These are phyloP conservation scores for Uncinocarpus reesii DNA, from an alignment of 2,329 filamentous ascomycete genomes.

Conservation along the genomic window DNA sequence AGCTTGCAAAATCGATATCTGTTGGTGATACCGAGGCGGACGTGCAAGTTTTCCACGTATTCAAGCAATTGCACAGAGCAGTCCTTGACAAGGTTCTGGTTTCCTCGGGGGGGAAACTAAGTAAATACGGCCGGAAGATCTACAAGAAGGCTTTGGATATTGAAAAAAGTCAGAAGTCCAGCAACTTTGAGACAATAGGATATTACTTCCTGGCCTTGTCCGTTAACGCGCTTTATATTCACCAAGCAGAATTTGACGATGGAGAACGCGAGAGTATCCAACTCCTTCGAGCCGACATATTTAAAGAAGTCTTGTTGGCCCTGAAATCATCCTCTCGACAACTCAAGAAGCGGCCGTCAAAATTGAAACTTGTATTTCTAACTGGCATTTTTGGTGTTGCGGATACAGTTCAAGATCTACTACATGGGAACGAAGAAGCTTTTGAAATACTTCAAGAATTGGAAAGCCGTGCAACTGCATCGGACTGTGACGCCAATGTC, in stretches of 20 bases:
- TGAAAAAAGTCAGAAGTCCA: constrained; percentile 24
- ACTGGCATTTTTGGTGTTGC: constrained; percentile 31
- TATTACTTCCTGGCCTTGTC: constrained; percentile 30
- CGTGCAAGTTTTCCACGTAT: constrained; percentile 21
- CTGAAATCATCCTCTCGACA: constrained; percentile 29
- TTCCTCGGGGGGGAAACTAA: constrained; percentile 28
- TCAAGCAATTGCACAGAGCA: constrained; percentile 29
- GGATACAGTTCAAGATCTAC: constrained; percentile 33
- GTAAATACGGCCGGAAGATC: constrained; percentile 28
- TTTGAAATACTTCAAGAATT: constrained; percentile 30
- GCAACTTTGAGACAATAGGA: constrained; percentile 29
- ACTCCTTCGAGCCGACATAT: constrained; percentile 27
- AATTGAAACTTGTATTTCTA: constrained; percentile 24
- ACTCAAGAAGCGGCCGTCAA: constrained; percentile 25
- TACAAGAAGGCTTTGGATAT: constrained; percentile 26
- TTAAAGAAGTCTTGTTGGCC: constrained; percentile 27
- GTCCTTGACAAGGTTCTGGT: constrained; percentile 29
- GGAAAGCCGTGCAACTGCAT: constrained; percentile 26
- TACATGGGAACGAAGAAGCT: constrained; percentile 26
- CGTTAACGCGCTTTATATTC: constrained; percentile 27
- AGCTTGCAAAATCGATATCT: constrained; percentile 27
- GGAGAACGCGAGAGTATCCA: constrained; percentile 25
- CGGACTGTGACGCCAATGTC: constrained; percentile 24
- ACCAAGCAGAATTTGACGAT: constrained; percentile 25
- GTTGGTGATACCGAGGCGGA: constrained; percentile 26